These are phyloP conservation scores for Flueggea neowawraea DNA, from an alignment of 441 rosid genomes.

Conservation along the genomic window DNA sequence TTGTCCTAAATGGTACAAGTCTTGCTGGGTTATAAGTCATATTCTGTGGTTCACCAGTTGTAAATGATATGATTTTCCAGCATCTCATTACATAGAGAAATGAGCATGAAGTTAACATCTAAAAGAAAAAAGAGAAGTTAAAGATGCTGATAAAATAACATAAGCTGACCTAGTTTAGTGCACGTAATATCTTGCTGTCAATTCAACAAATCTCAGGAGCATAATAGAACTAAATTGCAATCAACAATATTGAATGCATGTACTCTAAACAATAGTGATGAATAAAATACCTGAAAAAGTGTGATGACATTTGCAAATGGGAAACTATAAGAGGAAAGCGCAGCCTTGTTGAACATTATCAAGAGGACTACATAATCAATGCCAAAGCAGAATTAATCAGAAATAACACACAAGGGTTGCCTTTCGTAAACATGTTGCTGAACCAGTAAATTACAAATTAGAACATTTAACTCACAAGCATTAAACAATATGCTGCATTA, in stretches of 20 bases:
- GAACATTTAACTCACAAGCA: too few relatives aligned
- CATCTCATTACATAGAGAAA: constrained; percentile 51
- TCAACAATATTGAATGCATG: not conserved
- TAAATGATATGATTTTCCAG: constrained; percentile 51
- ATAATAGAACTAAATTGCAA: not conserved
- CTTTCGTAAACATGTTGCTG: too few relatives aligned
- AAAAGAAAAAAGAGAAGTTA: constrained; percentile 1
- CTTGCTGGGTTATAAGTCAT: constrained; percentile 14
- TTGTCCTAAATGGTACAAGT: constrained; percentile 50
- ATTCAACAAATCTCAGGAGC: too few relatives aligned
- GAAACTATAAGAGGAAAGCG: constrained; percentile 84
- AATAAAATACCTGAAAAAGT: constrained; percentile 30
- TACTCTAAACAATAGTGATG: not conserved
- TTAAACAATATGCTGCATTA: not conserved
- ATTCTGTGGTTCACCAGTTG: constrained; percentile 12
- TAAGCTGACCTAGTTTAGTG: constrained; percentile 1
- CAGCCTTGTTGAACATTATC: constrained; percentile 94
- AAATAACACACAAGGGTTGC: not conserved
- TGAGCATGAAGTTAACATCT: constrained; percentile 52
- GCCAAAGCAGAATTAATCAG: constrained; percentile 6
- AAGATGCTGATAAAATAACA: not conserved
- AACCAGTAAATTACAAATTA: too few relatives aligned
- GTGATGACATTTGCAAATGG: constrained; percentile 90
- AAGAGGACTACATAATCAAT: constrained; percentile 57
- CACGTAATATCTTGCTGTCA: not conserved